These are phyloP conservation scores for Leishmania braziliensis DNA, from an alignment of 208 protist species.

Conservation along the genomic window DNA sequence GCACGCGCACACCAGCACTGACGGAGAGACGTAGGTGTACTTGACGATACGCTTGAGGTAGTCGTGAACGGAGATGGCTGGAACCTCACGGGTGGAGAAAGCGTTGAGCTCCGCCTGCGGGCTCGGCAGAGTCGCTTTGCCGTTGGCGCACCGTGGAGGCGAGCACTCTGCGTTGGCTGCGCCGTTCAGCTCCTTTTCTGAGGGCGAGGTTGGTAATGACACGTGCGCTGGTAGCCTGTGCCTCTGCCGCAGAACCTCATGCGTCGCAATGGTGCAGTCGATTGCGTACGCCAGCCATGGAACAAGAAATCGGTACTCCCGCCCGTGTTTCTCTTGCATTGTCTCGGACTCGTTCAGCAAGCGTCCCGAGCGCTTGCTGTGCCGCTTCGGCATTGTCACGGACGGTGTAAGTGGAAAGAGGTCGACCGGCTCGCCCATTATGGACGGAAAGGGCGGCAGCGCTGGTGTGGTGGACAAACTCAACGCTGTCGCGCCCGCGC, in stretches of 20 bases:
- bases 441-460: slow-evolving; percentile 8
- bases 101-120: slow-evolving; percentile 24
- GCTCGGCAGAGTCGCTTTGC: slow-evolving; percentile 4
- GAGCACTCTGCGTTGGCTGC: neutral
- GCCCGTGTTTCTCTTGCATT: slow-evolving; percentile 69
- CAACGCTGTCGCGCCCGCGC: neutral
- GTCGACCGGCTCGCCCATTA: slow-evolving; percentile 21
- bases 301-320: slow-evolving; percentile 71
- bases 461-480: neutral
- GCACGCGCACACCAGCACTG: slow-evolving; percentile 60
- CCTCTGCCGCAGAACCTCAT: slow-evolving; percentile 35
- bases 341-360: slow-evolving; percentile 67
- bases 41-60: slow-evolving; percentile 70
- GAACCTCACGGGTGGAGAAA: slow-evolving; percentile 48
- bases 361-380: slow-evolving; percentile 40
- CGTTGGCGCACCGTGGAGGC: neutral
- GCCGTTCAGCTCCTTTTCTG: neutral
- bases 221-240: slow-evolving; percentile 15
- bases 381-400: slow-evolving; percentile 35
- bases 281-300: slow-evolving; percentile 56
- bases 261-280: slow-evolving; percentile 41
- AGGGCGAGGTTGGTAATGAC: neutral
- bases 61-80: slow-evolving; percentile 47
- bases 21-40: slow-evolving; percentile 75
- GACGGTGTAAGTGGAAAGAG: slow-evolving; percentile 48